A percentile compares a stretch with the other conserved stretches of the same genome.
These are phyloP conservation scores for Fraxinus greggii DNA, from an alignment of 305 asterid species.

Conservation along the genomic window DNA sequence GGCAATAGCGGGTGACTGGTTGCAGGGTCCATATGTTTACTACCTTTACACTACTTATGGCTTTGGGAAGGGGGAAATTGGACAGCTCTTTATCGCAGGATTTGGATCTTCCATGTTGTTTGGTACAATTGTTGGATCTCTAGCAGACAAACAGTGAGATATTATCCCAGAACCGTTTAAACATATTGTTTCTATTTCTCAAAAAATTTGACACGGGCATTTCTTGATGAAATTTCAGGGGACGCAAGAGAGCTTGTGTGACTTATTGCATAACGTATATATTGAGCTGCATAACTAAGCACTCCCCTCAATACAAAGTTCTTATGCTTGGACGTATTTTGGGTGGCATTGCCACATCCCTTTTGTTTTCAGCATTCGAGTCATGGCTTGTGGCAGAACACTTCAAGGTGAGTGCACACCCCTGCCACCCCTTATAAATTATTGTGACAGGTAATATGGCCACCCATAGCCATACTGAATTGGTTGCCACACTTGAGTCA, in stretches of 20 bases:
- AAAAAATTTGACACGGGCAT: slow-evolving; percentile 14
- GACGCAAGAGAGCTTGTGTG: slow-evolving; percentile 89
- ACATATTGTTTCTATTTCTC: slow-evolving; percentile 4
- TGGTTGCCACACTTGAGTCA: not conserved
- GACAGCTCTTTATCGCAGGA: slow-evolving; percentile 96
- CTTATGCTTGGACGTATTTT: slow-evolving; percentile 89
- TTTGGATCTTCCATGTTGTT: slow-evolving; percentile 99
- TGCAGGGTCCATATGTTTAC: slow-evolving; percentile 98
- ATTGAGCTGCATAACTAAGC: slow-evolving; percentile 92
- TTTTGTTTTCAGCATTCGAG: slow-evolving; percentile 88
- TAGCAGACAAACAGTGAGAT: slow-evolving; percentile 91
- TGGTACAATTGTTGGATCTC: slow-evolving; percentile 97
- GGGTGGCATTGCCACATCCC: slow-evolving; percentile 97
- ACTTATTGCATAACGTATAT: slow-evolving; percentile 93
- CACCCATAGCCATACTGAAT: not conserved
- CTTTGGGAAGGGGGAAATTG: slow-evolving; percentile 84
- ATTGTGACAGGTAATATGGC: not conserved
- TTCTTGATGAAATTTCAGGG: slow-evolving; percentile 48
- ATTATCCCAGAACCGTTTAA: slow-evolving; percentile 13
- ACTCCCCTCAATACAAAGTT: slow-evolving; percentile 86
- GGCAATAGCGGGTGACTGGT: slow-evolving; percentile 94
- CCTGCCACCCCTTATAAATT: not conserved
- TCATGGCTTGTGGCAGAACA: slow-evolving; percentile 99
- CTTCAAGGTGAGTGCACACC: slow-evolving; percentile 53
- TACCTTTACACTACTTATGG: slow-evolving; percentile 93